Evolutionary conservation across 2,329 filamentous ascomycete genomes (phyloP), one percentile per base, ranked within the genome.

Genomic region (Aspergillus pseudoviridinutans): DNA sequence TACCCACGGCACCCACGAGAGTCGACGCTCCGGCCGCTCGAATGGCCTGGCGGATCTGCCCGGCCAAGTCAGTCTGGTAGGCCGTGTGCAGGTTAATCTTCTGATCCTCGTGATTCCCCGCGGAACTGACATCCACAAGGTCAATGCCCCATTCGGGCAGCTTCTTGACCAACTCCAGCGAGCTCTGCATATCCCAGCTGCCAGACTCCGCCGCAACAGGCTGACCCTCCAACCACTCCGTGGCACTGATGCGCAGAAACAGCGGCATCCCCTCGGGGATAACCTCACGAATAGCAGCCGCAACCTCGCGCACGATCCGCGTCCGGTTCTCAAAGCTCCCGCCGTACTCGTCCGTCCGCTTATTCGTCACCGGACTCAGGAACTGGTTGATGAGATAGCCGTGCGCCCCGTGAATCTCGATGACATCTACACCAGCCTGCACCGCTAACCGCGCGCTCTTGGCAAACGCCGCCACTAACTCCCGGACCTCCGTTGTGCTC

Each of bases 401-500:
- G 68, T 93, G 90, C 0, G 89, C 90, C 58, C 80, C 83, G 75
- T 93, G 90, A 38, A 94, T 83, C 71, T 94, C 90, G 58, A 94
- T 87, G 4, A 86, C 80, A 69, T 95, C 90, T 53, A 92, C 83
- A 0, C 90, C 91, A 3, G 86, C 87, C 62, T 84, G 76, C 2
- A 91, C 77, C 0, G 90, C 82, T 22, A 86, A 75, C 58, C 76
- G 74, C 0, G 85, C 83, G 3, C 83, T 79, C 7, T 80, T 81
- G 4, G 78, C 83, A 72, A 84, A 93, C 4, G 80, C 81, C 42
- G 74, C 71, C 60, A 91, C 85, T 41, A 90, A 71, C 2, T 78
- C 75, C 63, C 84, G 77, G 61, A 95, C 91, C 58, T 92, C 87
- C 1, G 80, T 76, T 0, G 83, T 75, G 0, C 84, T 87, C 80